phyloP scores from a whole-genome alignment of 2,329 filamentous ascomycete genomes.

The Penicillium frequentans region DNA sequence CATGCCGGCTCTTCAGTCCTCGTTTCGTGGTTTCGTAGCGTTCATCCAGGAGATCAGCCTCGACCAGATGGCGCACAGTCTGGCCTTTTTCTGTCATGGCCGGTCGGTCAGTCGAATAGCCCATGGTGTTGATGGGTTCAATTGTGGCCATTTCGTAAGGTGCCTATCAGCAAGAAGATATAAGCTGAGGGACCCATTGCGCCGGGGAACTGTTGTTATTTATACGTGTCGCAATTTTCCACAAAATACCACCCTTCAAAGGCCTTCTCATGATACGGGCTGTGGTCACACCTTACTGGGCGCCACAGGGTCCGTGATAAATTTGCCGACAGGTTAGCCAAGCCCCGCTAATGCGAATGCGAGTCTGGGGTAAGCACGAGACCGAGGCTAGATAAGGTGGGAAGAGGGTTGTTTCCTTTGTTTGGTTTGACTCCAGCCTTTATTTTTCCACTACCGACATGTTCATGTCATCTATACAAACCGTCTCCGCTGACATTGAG shows the following conservation, averaged over 20 bases:
- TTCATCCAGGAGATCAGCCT: slow-evolving; percentile 41
- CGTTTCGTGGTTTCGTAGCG: slow-evolving; percentile 42
- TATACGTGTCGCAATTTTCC: too few relatives aligned
- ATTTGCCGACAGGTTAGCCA: slow-evolving; percentile 1
- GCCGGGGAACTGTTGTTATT: too few relatives aligned
- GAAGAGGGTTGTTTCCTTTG: not conserved
- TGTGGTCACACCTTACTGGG: not conserved
- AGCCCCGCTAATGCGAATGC: not conserved
- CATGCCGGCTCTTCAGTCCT: slow-evolving; percentile 44
- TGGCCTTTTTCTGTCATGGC: slow-evolving; percentile 15
- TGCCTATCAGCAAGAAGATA: too few relatives aligned
- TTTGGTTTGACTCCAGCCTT: too few relatives aligned
- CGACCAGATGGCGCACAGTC: slow-evolving; percentile 28
- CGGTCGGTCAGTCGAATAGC: not conserved
- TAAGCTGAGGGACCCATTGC: too few relatives aligned
- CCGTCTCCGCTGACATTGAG: too few relatives aligned
- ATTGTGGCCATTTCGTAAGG: too few relatives aligned
- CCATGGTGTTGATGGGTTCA: too few relatives aligned
- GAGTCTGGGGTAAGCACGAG: slow-evolving; percentile 8
- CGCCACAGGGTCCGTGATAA: slow-evolving; percentile 7
- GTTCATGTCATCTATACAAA: too few relatives aligned
- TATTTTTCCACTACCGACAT: too few relatives aligned
- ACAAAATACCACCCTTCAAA: not conserved
- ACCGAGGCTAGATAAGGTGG: not conserved
- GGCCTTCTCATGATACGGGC: too few relatives aligned